Evolutionary conservation across 495 filamentous ascomycete genomes (phyloP), one percentile per base, ranked within the genome.

Genomic region (Penicillium bialowiezense): DNA sequence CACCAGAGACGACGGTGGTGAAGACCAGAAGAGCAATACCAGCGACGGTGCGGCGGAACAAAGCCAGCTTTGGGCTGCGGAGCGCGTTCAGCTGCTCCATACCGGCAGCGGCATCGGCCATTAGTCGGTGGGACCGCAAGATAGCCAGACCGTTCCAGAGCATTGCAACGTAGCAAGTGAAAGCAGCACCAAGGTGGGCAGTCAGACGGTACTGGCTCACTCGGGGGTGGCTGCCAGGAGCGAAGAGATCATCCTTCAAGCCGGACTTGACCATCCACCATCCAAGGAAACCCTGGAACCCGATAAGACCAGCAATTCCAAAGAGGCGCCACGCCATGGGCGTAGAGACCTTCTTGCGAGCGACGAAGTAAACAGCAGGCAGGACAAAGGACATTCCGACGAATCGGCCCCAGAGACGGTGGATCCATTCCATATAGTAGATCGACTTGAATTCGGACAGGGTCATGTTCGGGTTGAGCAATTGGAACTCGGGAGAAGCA

Each of bases 231-330:
- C 82, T 85, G 6, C 92, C 95, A 1, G 88, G 86, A 3, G 87
- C 89, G 60, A 97, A 96, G 14, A 97, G 81, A 59, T 97, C 91
- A 63, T 98, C 93, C 56, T 89, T 90, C 48, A 98, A 74, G 2
- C 93, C 93, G 1, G 87, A 91, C 68, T 95, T 95, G 56, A 98
- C 93, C 93, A 98, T 98, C 90, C 92, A 98, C 93, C 93, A 98
- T 8, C 93, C 93, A 37, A 98, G 78, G 55, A 93, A 84, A 7
- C 95, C 93, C 68, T 98, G 93, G 65, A 96, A 93, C 24, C 89
- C 95, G 65, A 98, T 97, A 42, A 97, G 71, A 28, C 77, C 85
- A 17, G 87, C 85, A 50, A 98, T 96, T 1, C 91, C 92, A 14
- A 78, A 72, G n/a, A 98, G 78, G 34, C 82, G 81, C 35, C 66